phyloP scores from a whole-genome alignment of 305 asterid species.

The Plantago rigida region DNA sequence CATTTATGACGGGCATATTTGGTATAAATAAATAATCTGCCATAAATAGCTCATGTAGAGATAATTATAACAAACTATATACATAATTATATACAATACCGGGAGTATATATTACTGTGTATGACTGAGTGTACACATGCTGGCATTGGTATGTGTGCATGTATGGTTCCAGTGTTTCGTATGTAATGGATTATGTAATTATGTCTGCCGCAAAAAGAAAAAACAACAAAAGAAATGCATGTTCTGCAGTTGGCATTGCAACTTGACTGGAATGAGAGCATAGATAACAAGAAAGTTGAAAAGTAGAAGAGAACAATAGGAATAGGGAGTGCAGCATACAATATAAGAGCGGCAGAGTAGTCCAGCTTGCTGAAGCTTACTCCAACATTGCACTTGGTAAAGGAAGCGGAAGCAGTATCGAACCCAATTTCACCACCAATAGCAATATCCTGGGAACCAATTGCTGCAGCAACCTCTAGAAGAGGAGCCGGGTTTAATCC shows the following conservation, averaged over 20 bases:
- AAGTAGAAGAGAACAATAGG: constrained; percentile 2
- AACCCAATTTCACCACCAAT: constrained; percentile 73
- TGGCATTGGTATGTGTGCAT: no score
- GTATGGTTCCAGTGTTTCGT: no score
- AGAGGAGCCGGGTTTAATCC: constrained; percentile 72
- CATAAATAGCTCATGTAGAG: no score
- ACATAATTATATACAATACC: no score
- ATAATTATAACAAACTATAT: no score
- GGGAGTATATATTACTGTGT: no score
- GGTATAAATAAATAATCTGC: no score
- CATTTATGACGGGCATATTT: no score
- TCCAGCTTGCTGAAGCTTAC: constrained; percentile 64
- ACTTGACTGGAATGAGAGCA: background rate
- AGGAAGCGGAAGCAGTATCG: constrained; percentile 60
- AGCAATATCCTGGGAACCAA: constrained; percentile 54
- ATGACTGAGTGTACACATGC: no score
- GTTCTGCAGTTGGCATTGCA: background rate
- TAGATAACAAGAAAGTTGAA: background rate
- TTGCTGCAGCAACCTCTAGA: constrained; percentile 65
- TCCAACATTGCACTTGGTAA: constrained; percentile 71
- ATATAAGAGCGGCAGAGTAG: constrained; percentile 62
- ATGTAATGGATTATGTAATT: no score
- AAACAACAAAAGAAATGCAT: background rate
- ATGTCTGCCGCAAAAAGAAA: no score
- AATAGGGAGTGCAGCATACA: constrained; percentile 37